These are phyloP conservation scores for Aspergillus campestris DNA, from an alignment of 495 filamentous ascomycete genomes.

Conservation along the genomic window DNA sequence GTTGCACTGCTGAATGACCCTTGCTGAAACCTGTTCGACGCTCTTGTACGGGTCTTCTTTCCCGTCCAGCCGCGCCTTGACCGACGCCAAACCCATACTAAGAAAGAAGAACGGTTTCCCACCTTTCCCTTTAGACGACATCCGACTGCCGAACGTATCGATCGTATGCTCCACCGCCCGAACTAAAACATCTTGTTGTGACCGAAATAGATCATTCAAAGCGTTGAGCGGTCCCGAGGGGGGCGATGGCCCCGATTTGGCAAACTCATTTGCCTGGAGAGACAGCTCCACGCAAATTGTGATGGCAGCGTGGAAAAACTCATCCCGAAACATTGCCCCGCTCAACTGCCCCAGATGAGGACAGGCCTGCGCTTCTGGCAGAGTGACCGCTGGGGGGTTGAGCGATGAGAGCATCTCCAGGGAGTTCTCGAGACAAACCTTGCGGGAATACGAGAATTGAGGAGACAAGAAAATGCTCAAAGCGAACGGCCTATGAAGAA, in stretches of 20 bases:
- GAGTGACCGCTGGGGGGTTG: slow-evolving; percentile 15
- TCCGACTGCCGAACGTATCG: slow-evolving; percentile 24
- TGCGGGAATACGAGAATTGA: slow-evolving; percentile 49
- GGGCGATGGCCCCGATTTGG: background rate
- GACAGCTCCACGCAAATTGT: slow-evolving; percentile 32
- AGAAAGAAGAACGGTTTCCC: slow-evolving; percentile 31
- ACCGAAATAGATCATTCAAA: slow-evolving; percentile 28
- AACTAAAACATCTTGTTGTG: slow-evolving; percentile 30
- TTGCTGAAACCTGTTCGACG: slow-evolving; percentile 19
- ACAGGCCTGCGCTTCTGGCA: slow-evolving; percentile 8
- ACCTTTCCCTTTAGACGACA: slow-evolving; percentile 21
- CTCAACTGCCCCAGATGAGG: slow-evolving; percentile 28
- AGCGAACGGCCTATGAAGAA: slow-evolving; percentile 46
- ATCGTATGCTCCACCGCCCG: slow-evolving; percentile 25
- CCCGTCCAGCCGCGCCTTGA: slow-evolving; percentile 30
- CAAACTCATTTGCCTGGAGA: slow-evolving; percentile 23
- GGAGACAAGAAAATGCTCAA: slow-evolving; percentile 39
- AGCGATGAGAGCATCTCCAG: slow-evolving; percentile 41
- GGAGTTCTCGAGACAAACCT: slow-evolving; percentile 42
- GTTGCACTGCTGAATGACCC: slow-evolving; percentile 17
- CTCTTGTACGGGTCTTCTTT: slow-evolving; percentile 20
- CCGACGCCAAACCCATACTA: slow-evolving; percentile 23
- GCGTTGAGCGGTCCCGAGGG: slow-evolving; percentile 9
- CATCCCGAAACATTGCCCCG: slow-evolving; percentile 32
- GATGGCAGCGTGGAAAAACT: slow-evolving; percentile 30